Evolutionary conservation across 2,329 filamentous ascomycete genomes (phyloP).

Genomic region (Neurospora sp.): DNA sequence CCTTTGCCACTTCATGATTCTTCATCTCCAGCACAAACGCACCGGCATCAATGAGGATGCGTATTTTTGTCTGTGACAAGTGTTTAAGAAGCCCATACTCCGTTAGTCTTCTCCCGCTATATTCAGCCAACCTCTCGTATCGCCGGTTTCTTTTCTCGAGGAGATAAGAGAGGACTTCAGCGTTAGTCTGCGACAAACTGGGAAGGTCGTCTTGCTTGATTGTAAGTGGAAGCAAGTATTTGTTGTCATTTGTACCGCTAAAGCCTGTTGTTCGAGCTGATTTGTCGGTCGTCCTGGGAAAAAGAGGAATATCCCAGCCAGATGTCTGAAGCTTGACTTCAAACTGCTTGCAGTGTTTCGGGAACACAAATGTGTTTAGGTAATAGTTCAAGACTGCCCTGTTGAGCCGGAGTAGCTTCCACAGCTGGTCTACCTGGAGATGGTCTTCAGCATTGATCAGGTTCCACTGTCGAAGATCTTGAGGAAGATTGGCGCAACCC

Average conservation of each 20-base stretch:
- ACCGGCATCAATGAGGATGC: conserved; percentile 54
- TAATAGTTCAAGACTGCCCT: conserved; percentile 49
- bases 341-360: conserved; percentile 55
- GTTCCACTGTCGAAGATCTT: conserved; percentile 40
- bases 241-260: conserved; percentile 61
- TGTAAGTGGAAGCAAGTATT: conserved; percentile 47
- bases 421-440: conserved; percentile 39
- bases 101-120: conserved; percentile 26
- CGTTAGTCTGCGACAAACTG: conserved; percentile 48
- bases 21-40: conserved; percentile 54
- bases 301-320: conserved; percentile 57
- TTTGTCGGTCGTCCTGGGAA: conserved; percentile 14
- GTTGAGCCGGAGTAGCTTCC: conserved; percentile 36
- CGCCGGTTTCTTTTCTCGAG: conserved; percentile 39
- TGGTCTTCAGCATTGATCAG: conserved; percentile 51
- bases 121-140: conserved; percentile 30
- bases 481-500: conserved; percentile 30
- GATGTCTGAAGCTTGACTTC: conserved; percentile 52
- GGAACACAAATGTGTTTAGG: conserved; percentile 55
- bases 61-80: conserved; percentile 29
- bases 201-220: conserved; percentile 53
- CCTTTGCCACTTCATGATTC: conserved; percentile 37
- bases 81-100: conserved; percentile 35
- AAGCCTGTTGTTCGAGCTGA: conserved; percentile 52
- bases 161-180: conserved; percentile 51